Conservation (phyloP, 2,329 filamentous ascomycete species). For the Zymoseptoria crescenta region DNA sequence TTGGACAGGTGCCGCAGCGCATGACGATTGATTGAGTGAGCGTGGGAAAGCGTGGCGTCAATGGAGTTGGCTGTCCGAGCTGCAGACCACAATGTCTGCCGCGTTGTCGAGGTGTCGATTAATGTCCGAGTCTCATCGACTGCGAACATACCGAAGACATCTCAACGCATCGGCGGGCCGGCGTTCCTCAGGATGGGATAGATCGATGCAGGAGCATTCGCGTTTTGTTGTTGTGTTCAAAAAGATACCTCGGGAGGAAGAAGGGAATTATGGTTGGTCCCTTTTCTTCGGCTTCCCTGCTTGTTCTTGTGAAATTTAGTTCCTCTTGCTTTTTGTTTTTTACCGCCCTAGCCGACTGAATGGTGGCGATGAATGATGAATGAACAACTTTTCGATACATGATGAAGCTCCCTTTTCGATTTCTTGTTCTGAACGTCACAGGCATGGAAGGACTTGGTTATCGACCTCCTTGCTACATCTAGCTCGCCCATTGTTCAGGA, state of each 20-base stretch:
- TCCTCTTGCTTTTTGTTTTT: neutral
- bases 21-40: conserved; percentile 43
- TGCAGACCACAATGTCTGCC: too few relatives aligned
- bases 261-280: neutral
- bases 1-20: conserved; percentile 25
- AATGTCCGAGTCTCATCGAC: too few relatives aligned
- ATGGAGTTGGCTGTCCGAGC: too few relatives aligned
- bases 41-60: neutral
- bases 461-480: too few relatives aligned
- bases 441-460: too few relatives aligned
- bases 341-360: neutral
- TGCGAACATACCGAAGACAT: too few relatives aligned
- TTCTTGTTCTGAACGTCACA: too few relatives aligned
- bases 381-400: neutral
- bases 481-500: too few relatives aligned
- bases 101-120: too few relatives aligned
- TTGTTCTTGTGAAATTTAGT: neutral
- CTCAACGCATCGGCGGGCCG: too few relatives aligned
- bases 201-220: neutral
- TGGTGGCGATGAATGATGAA: conserved; percentile 3
- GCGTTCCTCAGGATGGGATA: neutral
- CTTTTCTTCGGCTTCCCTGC: neutral
- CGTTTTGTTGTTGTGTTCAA: neutral
- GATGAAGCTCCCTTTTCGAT: neutral
- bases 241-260: neutral